Percentiles rank a stretch among this genome's conserved stretches.
Evolutionary conservation across 2,329 filamentous ascomycete genomes (phyloP).

Genomic region (Lecanicillium sp.): DNA sequence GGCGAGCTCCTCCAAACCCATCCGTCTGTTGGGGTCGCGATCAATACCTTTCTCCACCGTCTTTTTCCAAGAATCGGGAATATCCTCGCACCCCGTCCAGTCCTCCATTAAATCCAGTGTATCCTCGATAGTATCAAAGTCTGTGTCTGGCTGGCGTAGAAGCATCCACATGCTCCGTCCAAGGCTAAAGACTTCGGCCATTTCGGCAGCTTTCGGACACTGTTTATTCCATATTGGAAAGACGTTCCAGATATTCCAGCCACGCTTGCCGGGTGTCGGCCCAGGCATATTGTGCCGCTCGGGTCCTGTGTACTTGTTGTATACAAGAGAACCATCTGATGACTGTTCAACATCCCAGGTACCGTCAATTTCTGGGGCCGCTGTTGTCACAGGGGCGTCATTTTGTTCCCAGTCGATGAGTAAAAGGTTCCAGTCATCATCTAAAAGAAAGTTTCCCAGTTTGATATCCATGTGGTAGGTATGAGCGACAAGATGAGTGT

Average conservation of each 20-base stretch:
- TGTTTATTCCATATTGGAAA: slow-evolving; percentile 11
- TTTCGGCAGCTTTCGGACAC: slow-evolving; percentile 13
- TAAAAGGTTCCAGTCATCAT: slow-evolving; percentile 10
- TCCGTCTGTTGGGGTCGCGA: slow-evolving; percentile 11
- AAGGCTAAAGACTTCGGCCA: slow-evolving; percentile 14
- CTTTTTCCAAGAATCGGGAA: slow-evolving; percentile 9
- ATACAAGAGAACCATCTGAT: slow-evolving; percentile 7
- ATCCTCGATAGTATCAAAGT: not conserved
- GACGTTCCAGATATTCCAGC: slow-evolving; percentile 12
- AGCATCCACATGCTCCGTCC: slow-evolving; percentile 15
- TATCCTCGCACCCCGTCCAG: slow-evolving; percentile 6
- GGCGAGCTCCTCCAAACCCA: slow-evolving; percentile 9
- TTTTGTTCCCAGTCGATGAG: slow-evolving; percentile 20
- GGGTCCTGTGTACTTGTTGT: slow-evolving; percentile 9
- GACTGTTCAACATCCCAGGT: slow-evolving; percentile 2
- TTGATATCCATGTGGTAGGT: slow-evolving; percentile 23
- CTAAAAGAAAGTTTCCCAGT: slow-evolving; percentile 19
- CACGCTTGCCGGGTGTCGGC: slow-evolving; percentile 3
- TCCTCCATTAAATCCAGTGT: not conserved
- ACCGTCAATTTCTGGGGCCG: slow-evolving; percentile 4
- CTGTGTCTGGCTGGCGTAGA: slow-evolving; percentile 8
- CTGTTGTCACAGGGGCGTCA: slow-evolving; percentile 14
- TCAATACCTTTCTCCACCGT: slow-evolving; percentile 8
- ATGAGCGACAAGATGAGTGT: slow-evolving; percentile 13
- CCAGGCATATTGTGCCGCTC: slow-evolving; percentile 10